Evolutionary conservation across 768 basidiomycete species (phyloP).

Genomic region (Calocera viscosa): DNA sequence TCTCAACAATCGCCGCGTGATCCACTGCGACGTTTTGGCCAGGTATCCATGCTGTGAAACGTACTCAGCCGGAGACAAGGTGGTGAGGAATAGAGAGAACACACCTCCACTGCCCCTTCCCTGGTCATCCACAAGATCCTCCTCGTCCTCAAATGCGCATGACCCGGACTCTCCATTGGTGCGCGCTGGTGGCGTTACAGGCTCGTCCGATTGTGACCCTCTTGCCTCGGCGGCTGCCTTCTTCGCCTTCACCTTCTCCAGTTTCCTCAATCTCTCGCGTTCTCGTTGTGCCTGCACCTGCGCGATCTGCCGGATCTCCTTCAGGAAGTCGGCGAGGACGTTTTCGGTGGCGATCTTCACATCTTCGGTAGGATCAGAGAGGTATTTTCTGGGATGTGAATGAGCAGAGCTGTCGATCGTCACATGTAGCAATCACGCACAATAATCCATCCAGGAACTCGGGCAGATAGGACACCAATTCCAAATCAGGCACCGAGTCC

Average conservation of each 20-base stretch:
- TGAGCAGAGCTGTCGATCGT: constrained; percentile 12
- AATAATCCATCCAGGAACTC: constrained; percentile 88
- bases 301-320: constrained; percentile 80
- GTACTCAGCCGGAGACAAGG: constrained; percentile 6
- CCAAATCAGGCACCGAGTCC: constrained; percentile 91
- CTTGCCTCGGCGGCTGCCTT: constrained; percentile 32
- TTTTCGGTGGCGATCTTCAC: constrained; percentile 85
- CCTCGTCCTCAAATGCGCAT: constrained; percentile 28
- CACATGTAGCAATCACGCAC: constrained; percentile 36
- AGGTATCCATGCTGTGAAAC: constrained; percentile 62
- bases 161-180: constrained; percentile 8
- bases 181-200: neutral
- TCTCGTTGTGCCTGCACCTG: constrained; percentile 55
- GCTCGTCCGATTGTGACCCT: constrained; percentile 29
- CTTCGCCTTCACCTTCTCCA: constrained; percentile 37
- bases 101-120: constrained; percentile 47
- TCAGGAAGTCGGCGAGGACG: constrained; percentile 74
- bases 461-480: constrained; percentile 86
- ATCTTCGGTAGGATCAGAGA: constrained; percentile 89
- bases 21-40: constrained; percentile 90
- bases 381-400: constrained; percentile 57
- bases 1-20: constrained; percentile 85
- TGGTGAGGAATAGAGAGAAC: constrained; percentile 15
- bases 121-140: constrained; percentile 42
- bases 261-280: constrained; percentile 9